Base-by-base conservation (phyloP, 164 flowering plant genomes). In the Umbilicus rupestris region DNA sequence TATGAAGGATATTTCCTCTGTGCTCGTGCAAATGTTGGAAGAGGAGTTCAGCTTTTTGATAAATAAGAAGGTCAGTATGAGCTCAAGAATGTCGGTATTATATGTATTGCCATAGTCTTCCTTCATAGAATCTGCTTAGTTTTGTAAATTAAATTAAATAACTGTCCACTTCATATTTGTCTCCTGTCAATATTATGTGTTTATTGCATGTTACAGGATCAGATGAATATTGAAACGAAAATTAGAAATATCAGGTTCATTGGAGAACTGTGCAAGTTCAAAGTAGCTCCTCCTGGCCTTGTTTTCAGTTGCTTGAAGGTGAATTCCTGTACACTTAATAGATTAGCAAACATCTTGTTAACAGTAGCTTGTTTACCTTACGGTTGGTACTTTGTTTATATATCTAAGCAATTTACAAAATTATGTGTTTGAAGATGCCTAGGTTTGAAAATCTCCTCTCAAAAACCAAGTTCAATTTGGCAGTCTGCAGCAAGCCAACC, bases 251-350 rank as follows among this genome's bases (percentile, higher is more conserved):
- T 91, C 70, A 83, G 99, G 72, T 94, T 91, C 72, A 81, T 94
- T 75, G 99, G 99, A 78, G 99, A 94, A 73, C 90, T 94, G 49
- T 89, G 93, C 86, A 94, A 94, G 84, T 94, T 94, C 64, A 86
- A 69, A 77, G 83, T 94, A 76, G 96, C 97, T 8, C 83, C 91
- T 29, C 79, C 97, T 68, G 84, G 92, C 47, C 83, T 88, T 68
- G 86, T 89, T 68, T 94, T 94, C 72, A 84, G 80, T 76, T 89
- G 90, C 78, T 78, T 91, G 72, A 94, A 91, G 96, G 99, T 94
- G 81, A 66, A 41, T 22, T 62, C 41, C 17, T 52, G 30, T 22
- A 22, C 15, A 8, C 9, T 26, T 24, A 9, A 24, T 28, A 11
- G 31, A 55, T 26, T 52, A 24, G 31, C 58, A 26, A 14, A 5